phyloP scores from a whole-genome alignment of 805 yeast genomes.

The Geotrichum ghanense region DNA sequence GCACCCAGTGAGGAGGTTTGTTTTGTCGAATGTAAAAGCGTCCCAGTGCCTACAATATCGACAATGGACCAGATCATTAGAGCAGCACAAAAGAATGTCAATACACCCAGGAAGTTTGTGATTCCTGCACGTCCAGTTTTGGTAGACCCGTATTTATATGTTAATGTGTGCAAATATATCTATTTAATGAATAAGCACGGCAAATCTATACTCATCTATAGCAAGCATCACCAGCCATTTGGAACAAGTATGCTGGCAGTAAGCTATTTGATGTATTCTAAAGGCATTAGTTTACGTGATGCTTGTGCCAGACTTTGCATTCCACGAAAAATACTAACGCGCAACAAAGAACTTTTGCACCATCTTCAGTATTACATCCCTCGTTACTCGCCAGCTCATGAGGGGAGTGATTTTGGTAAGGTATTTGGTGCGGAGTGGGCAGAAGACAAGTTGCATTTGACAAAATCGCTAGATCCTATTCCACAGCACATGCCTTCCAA shows the following conservation, averaged over 20 bases:
- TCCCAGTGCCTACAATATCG: neutral
- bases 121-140: neutral
- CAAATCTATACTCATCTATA: neutral
- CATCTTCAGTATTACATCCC: neutral
- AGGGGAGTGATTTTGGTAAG: neutral
- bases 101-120: neutral
- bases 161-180: neutral
- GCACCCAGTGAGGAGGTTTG: neutral
- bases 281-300: neutral
- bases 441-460: neutral
- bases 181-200: neutral
- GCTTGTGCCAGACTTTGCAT: neutral
- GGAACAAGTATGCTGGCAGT: neutral
- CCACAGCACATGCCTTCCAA: neutral
- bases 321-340: neutral
- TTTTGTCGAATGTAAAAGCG: neutral
- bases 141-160: neutral
- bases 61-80: neutral
- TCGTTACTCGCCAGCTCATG: neutral
- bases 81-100: neutral
- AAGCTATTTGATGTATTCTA: neutral
- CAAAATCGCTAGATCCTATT: neutral
- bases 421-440: slow-evolving; percentile 1
- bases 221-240: slow-evolving; percentile 1
- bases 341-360: neutral